Evolutionary conservation across 352 stramenopile genomes (phyloP), one percentile per base, ranked within the genome.

Genomic region (Albugo laibachii): DNA sequence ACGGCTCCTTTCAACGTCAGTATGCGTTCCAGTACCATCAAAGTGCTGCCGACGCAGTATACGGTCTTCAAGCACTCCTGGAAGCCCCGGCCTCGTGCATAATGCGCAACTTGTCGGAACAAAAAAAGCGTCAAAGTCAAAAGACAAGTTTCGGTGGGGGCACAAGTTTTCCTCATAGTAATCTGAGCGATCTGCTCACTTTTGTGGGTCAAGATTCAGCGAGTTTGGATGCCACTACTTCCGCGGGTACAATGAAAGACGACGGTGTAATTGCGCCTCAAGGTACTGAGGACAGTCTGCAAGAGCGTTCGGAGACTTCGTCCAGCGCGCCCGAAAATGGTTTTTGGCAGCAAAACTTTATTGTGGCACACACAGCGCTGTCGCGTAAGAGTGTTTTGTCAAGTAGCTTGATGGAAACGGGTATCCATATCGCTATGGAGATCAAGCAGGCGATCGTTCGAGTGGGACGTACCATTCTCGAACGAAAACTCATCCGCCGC

Each of bases 11-110:
- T 54, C 80, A 93, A 57, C 83, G 88, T 3, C 77, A 92, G 12
- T 96, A 94, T 47, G 89, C 88, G 14, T 98, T 96, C 55, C 83
- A 95, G 55, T 96, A 94, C 48, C 71, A 97, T 34, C 50, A 97
- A 24, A 95, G 88, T 24, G 92, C 92, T 6, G 89, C 92, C 31
- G 94, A 98, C 59, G 84, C 95, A 18, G 92, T 95, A 0, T 91
- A 97, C 57, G 88, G 83, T 16, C 67, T 97, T 12, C 92, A 92
- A 47, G 92, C 92, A 14, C 65, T 98, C 15, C 66, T 98, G 0
- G 92, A 98, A 55, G 91, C 77, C 0, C 75, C 77, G 0, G 69
- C 83, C 37, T 74, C 62, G 24, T 82, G 80, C 48, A 66, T 86
- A 1, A 64, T 58, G 13, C 51, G 61, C 15, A 67, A 85, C 2